Conservation (phyloP, 148 eudicot species). For the Chenopodium berlandieri region DNA sequence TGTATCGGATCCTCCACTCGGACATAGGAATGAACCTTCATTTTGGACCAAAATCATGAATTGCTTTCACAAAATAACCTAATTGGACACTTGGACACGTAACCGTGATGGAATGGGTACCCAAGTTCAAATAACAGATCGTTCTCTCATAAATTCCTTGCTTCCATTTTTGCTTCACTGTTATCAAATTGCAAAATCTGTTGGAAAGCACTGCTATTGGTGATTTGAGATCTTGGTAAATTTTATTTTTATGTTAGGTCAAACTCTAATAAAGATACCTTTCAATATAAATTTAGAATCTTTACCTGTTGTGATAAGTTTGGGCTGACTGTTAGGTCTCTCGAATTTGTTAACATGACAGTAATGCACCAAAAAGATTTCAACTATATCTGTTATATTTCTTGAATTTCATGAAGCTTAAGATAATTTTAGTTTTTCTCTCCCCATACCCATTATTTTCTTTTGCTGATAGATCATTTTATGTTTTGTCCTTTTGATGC, state of each 20-base stretch:
- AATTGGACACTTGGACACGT: no score
- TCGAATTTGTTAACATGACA: not conserved
- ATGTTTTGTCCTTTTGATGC: no score
- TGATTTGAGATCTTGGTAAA: not conserved
- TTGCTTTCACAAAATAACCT: no score
- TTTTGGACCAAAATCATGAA: no score
- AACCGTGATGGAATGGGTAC: no score
- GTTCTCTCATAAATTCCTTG: not conserved
- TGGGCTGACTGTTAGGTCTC: not conserved
- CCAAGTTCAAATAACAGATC: no score
- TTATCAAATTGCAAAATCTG: not conserved
- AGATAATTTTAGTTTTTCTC: no score
- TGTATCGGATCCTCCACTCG: no score
- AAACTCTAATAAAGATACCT: not conserved
- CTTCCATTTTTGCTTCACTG: not conserved
- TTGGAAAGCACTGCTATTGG: not conserved
- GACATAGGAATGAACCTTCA: no score
- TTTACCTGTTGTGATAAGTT: not conserved
- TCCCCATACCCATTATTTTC: no score
- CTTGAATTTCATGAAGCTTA: no score
- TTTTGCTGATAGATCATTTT: no score
- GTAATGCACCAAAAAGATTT: not conserved
- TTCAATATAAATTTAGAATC: not conserved
- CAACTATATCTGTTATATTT: not conserved
- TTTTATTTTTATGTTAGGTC: not conserved